These are phyloP conservation scores for Amanita rubescens DNA, from an alignment of 768 basidiomycete species.

Conservation along the genomic window DNA sequence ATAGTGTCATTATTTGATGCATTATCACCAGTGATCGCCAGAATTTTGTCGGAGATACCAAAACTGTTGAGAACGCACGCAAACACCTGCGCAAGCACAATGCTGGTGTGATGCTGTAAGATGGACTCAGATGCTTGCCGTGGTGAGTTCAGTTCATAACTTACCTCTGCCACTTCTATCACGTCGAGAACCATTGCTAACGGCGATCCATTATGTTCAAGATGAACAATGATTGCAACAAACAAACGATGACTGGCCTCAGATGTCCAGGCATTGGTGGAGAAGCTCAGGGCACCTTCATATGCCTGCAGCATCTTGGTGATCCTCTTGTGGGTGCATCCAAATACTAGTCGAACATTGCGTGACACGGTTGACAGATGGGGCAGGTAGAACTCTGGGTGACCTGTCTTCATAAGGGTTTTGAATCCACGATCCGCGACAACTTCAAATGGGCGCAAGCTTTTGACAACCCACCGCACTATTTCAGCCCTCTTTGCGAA, in stretches of 20 bases:
- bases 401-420: background rate
- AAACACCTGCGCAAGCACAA: background rate
- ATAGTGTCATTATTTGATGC: background rate
- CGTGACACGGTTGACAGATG: background rate
- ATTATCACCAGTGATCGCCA: background rate
- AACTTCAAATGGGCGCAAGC: background rate
- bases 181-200: slow-evolving; percentile 4
- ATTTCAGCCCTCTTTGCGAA: background rate
- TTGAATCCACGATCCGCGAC: background rate
- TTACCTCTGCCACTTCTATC: slow-evolving; percentile 1
- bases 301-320: background rate
- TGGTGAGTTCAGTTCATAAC: background rate
- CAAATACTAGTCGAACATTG: background rate
- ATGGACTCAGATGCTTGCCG: background rate
- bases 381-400: background rate
- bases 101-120: background rate
- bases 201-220: background rate
- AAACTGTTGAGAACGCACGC: background rate
- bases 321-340: background rate
- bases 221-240: background rate
- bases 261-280: slow-evolving; percentile 3
- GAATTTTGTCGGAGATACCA: background rate
- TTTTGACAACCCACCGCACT: background rate
- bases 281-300: background rate
- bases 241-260: background rate